These are phyloP conservation scores for Citrus glauca DNA, from an alignment of 345 rosid species.

Conservation along the genomic window DNA sequence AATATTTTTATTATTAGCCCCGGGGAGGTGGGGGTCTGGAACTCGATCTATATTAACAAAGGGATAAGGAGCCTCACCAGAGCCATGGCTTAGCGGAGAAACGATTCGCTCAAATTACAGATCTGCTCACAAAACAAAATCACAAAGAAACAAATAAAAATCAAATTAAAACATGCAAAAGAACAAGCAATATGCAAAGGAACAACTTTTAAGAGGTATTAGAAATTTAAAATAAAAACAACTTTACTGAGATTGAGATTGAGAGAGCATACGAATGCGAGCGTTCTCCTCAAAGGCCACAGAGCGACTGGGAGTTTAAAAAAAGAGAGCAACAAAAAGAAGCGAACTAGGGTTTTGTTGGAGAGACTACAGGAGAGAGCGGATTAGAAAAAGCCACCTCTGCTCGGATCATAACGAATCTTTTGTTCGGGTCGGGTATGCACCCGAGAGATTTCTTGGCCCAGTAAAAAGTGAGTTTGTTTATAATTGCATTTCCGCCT, in stretches of 20 bases:
- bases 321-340: neutral
- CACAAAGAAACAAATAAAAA: neutral
- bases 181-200: neutral
- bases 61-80: slow-evolving; percentile 45
- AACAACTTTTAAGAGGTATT: neutral
- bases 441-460: neutral
- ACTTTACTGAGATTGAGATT: too few species aligned
- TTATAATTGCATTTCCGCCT: fast-evolving
- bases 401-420: neutral
- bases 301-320: neutral
- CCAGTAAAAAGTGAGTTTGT: neutral
- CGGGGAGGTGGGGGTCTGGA: too few species aligned
- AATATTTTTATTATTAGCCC: neutral
- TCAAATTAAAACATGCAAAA: neutral
- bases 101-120: slow-evolving; percentile 34
- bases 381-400: too few species aligned
- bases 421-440: neutral
- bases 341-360: slow-evolving; percentile 12
- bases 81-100: slow-evolving; percentile 56
- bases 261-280: neutral
- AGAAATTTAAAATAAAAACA: neutral
- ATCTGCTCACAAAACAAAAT: slow-evolving; percentile 38
- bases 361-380: neutral
- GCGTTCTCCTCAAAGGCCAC: slow-evolving; percentile 3
- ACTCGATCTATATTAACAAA: neutral